phyloP scores from a whole-genome alignment of 345 rosid species.

The Eucalyptus melliodora region DNA sequence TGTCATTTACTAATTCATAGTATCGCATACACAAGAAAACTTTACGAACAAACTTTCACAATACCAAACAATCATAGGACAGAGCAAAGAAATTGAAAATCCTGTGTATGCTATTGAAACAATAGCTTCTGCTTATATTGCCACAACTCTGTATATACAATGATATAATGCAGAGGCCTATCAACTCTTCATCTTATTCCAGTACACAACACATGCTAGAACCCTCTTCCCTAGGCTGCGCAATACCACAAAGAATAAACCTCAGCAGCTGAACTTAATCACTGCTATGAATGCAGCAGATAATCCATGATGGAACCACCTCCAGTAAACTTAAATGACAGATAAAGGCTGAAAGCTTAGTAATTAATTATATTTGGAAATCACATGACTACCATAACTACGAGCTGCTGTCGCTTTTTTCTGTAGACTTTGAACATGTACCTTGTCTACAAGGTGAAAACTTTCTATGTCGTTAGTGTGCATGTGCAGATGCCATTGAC shows the following conservation, averaged over 20 bases:
- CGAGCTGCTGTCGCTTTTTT: rapidly evolving
- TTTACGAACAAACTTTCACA: not conserved
- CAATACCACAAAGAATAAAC: not conserved
- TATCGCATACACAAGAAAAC: not conserved
- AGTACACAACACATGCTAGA: not conserved
- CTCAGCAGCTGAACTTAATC: not conserved
- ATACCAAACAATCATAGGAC: not conserved
- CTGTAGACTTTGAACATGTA: rapidly evolving
- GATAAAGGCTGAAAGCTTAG: not conserved
- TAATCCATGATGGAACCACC: not conserved
- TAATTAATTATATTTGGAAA: not conserved
- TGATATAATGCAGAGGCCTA: not conserved
- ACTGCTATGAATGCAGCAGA: not conserved
- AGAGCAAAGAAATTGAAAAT: not conserved
- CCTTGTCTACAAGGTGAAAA: not conserved
- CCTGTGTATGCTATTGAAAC: not conserved
- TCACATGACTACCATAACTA: not conserved
- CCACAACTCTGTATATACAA: not conserved
- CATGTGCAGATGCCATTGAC: not conserved
- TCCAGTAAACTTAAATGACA: not conserved
- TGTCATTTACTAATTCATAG: not conserved
- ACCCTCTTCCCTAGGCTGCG: not conserved
- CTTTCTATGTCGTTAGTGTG: not conserved
- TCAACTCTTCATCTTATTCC: not conserved
- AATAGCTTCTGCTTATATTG: no score